Percentiles rank a stretch among this genome's conserved stretches.
These are phyloP conservation scores for Chenopodium suecicum DNA, from an alignment of 148 eudicot genomes.

Conservation along the genomic window DNA sequence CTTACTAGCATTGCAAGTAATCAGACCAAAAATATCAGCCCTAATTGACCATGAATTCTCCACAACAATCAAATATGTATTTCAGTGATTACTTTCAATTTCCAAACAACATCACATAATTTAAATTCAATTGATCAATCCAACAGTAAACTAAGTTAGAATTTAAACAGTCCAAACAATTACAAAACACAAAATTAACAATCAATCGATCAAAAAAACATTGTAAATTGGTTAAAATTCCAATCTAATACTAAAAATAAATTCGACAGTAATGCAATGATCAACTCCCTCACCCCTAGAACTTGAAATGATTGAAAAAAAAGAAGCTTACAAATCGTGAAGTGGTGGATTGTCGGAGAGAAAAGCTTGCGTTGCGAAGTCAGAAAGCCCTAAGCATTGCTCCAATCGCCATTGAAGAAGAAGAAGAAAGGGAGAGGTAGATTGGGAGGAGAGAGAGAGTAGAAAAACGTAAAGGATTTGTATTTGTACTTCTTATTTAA, in stretches of 20 bases:
- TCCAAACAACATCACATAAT: not conserved
- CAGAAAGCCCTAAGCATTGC: constrained; percentile 38
- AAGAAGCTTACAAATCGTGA: constrained; percentile 44
- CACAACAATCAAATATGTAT: not conserved
- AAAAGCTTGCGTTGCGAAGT: constrained; percentile 29
- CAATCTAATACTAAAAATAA: not conserved
- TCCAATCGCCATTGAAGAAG: constrained; percentile 30
- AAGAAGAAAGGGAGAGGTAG: not conserved
- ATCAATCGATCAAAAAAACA: not conserved
- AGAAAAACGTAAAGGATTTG: not conserved
- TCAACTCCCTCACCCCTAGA: not conserved
- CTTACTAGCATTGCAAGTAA: not conserved
- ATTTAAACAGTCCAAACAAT: not conserved
- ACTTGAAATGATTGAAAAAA: not conserved
- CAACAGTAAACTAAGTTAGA: not conserved
- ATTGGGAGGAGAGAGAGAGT: not conserved
- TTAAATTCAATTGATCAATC: not conserved
- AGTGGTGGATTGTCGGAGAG: constrained; percentile 21
- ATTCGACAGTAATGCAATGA: not conserved
- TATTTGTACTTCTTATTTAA: not conserved
- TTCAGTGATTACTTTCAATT: not conserved
- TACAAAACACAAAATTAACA: not conserved
- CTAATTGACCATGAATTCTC: not conserved
- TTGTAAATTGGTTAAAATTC: not conserved
- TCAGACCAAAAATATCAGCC: not conserved